Conservation (phyloP, 2,329 filamentous ascomycete species). For the Cladophialophora carrionii region DNA sequence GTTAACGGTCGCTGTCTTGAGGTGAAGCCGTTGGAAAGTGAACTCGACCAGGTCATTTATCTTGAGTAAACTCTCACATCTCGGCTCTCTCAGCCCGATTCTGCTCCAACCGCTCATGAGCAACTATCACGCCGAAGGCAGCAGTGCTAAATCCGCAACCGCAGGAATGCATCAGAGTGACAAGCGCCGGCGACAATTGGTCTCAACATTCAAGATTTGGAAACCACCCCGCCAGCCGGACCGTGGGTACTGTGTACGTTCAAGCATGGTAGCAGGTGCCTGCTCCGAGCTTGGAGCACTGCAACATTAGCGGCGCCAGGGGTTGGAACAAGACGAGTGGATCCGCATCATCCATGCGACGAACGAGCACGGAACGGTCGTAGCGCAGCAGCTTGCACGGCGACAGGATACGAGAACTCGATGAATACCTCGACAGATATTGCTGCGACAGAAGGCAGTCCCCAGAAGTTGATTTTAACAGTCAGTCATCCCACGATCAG, state of each 20-base stretch:
- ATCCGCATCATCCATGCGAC: constrained; percentile 17
- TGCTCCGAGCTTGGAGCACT: constrained; percentile 7
- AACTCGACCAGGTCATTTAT: neutral
- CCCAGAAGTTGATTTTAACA: constrained; percentile 2
- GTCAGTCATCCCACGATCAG: neutral
- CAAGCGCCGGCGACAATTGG: constrained; percentile 12
- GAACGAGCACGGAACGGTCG: constrained; percentile 19
- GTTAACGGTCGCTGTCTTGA: too few species aligned
- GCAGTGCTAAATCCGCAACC: neutral
- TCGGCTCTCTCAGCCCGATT: neutral
- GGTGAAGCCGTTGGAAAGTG: too few species aligned
- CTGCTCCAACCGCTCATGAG: neutral
- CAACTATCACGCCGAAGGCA: neutral
- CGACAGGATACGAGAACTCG: neutral
- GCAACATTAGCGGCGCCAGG: constrained; percentile 2
- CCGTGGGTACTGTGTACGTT: neutral
- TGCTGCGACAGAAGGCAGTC: constrained; percentile 3
- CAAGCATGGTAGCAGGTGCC: constrained; percentile 2
- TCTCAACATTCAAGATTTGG: constrained; percentile 1
- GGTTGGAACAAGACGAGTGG: constrained; percentile 10
- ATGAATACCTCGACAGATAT: neutral
- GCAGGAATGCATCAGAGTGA: constrained; percentile 11
- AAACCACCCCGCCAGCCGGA: neutral
- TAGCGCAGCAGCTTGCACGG: neutral
- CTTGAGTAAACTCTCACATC: neutral